Evolutionary conservation across 148 eudicot genomes (phyloP).

Genomic region (Fagopyrum homotropicum): DNA sequence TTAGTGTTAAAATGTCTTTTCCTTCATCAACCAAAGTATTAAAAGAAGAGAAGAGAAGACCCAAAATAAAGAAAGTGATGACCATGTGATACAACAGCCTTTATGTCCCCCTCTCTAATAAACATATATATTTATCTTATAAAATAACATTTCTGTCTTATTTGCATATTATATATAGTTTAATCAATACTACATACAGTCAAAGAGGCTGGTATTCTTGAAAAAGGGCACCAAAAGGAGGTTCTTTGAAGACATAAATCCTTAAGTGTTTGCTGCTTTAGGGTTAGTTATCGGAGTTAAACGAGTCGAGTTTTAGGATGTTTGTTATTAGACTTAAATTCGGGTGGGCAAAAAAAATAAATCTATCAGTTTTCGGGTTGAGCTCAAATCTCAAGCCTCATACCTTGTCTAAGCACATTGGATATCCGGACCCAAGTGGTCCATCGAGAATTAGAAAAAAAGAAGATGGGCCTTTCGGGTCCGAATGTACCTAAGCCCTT

Average conservation of each 20-base stretch:
- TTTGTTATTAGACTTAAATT: too few species aligned
- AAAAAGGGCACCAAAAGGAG: background rate
- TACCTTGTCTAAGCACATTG: too few species aligned
- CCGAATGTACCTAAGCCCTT: too few species aligned
- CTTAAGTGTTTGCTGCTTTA: too few species aligned
- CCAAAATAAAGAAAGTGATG: conserved; percentile 28
- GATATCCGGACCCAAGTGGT: too few species aligned
- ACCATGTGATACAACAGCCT: conserved; percentile 56
- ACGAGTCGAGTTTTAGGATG: too few species aligned
- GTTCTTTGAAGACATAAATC: background rate
- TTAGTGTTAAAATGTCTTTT: background rate
- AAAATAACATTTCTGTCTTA: conserved; percentile 18
- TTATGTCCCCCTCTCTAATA: conserved; percentile 37
- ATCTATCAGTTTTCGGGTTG: too few species aligned
- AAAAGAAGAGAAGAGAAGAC: conserved; percentile 53
- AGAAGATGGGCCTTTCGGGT: too few species aligned
- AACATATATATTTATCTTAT: conserved; percentile 10
- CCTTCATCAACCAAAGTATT: conserved; percentile 26
- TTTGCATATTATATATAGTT: conserved; percentile 25
- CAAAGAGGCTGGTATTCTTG: background rate
- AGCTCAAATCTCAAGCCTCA: too few species aligned
- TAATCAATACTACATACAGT: conserved; percentile 20
- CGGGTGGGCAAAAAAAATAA: too few species aligned
- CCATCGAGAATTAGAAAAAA: too few species aligned
- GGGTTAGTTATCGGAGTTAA: too few species aligned